Percentiles rank a stretch among this genome's conserved stretches.
Conservation (phyloP, 169 alveolate genomes). For the Plasmodium ovale region DNA sequence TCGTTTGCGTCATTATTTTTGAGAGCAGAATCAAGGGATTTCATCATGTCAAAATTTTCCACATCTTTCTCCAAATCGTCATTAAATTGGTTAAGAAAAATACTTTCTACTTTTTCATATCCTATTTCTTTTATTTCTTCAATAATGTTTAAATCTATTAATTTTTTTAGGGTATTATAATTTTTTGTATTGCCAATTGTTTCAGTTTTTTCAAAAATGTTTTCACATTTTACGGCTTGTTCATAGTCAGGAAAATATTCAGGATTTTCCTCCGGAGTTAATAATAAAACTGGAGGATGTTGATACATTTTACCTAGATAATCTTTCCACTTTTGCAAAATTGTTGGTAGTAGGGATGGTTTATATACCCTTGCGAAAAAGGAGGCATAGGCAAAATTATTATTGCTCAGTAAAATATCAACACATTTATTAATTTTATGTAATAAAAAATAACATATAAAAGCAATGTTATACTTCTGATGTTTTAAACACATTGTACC, state of each 20-base stretch:
- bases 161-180: conserved; percentile 61
- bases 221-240: conserved; percentile 64
- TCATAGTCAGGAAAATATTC: conserved; percentile 74
- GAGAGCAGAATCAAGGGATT: not conserved
- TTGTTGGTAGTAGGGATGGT: conserved; percentile 78
- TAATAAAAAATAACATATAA: conserved; percentile 82
- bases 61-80: conserved; percentile 67
- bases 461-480: conserved; percentile 79
- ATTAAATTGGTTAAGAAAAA: conserved; percentile 64
- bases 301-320: conserved; percentile 46
- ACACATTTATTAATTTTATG: conserved; percentile 82
- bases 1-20: conserved; percentile 7
- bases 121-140: conserved; percentile 76
- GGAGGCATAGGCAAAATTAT: conserved; percentile 82
- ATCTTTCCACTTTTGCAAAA: conserved; percentile 79
- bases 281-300: conserved; percentile 12
- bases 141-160: conserved; percentile 63
- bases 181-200: conserved; percentile 58
- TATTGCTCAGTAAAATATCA: conserved; percentile 73
- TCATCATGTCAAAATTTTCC: conserved; percentile 25
- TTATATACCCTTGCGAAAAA: conserved; percentile 82
- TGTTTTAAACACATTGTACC: conserved; percentile 78
- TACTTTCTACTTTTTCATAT: conserved; percentile 58
- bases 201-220: conserved; percentile 48
- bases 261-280: conserved; percentile 70